These are phyloP conservation scores for Myriosclerotinia scirpicola DNA, from an alignment of 2,329 filamentous ascomycete species.

Conservation along the genomic window DNA sequence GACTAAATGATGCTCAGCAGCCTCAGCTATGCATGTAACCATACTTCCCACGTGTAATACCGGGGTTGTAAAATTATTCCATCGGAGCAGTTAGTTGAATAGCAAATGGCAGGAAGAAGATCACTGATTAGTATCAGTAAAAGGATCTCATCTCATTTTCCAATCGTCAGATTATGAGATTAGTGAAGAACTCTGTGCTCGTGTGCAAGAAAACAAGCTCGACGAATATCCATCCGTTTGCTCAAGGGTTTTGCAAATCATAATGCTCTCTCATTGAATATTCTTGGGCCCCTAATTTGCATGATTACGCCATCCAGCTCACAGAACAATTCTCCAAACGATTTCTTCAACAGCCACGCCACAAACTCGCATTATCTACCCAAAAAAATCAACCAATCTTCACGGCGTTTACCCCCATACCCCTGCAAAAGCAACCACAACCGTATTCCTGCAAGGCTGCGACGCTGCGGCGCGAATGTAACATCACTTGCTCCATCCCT, in stretches of 20 bases:
- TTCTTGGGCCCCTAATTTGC: not conserved
- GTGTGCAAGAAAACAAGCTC: not conserved
- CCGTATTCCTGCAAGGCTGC: conserved; percentile 22
- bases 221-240: not conserved
- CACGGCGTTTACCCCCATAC: not conserved
- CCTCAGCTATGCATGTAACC: conserved; percentile 1
- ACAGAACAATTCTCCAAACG: not conserved
- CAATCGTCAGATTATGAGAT: not conserved
- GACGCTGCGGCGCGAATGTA: conserved; percentile 3
- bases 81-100: not conserved
- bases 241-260: conserved; percentile 4
- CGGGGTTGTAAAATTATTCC: conserved; percentile 6
- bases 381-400: not conserved
- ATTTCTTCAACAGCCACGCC: conserved; percentile 10
- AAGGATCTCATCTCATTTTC: not conserved
- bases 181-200: not conserved
- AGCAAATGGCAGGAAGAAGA: not conserved
- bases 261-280: not conserved
- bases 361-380: not conserved
- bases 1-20: not conserved
- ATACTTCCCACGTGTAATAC: conserved; percentile 9
- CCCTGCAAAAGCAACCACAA: conserved; percentile 20
- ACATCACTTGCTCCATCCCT: not conserved
- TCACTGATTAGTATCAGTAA: not conserved
- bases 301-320: conserved; percentile 3